Conservation (phyloP, 1,139 yeast species). For the Insectozyma bohioensis region DNA sequence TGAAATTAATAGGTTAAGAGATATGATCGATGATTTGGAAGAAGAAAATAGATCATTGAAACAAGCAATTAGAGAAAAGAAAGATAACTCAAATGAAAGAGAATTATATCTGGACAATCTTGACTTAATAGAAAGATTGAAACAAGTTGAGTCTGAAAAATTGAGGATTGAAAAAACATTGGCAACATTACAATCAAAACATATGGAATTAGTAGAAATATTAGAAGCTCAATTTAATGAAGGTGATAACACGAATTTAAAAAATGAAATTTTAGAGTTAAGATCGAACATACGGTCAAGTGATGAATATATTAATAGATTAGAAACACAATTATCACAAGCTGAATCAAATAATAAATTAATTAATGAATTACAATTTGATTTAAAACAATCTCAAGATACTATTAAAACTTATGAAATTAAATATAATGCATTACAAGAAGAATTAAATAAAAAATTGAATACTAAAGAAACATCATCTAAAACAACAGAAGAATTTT, state of each 20-base stretch:
- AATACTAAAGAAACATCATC: conserved; percentile 2
- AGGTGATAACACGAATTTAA: conserved; percentile 5
- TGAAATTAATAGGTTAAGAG: conserved; percentile 2
- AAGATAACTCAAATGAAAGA: not conserved
- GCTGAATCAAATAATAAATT: conserved; percentile 1
- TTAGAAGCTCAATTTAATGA: conserved; percentile 3
- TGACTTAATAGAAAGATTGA: conserved; percentile 5
- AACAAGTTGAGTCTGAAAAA: conserved; percentile 4
- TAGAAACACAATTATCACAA: conserved; percentile 2
- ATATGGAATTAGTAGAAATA: conserved; percentile 6
- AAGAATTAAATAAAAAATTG: conserved; percentile 5
- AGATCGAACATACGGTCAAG: conserved; percentile 4
- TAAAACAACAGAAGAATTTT: conserved; percentile 4
- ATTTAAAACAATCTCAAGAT: conserved; percentile 3
- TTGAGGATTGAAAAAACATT: conserved; percentile 4
- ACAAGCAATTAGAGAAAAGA: conserved; percentile 2
- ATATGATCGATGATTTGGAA: conserved; percentile 2
- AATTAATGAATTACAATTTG: conserved; percentile 4
- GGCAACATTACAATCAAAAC: conserved; percentile 4
- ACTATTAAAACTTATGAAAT: conserved; percentile 4
- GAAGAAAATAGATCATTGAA: conserved; percentile 5
- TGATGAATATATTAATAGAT: conserved; percentile 5
- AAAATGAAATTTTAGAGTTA: conserved; percentile 4
- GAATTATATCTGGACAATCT: conserved; percentile 7
- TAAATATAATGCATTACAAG: conserved; percentile 3